Conservation (phyloP, 164 flowering plant genomes). For the Chloranthus sessilifolius region DNA sequence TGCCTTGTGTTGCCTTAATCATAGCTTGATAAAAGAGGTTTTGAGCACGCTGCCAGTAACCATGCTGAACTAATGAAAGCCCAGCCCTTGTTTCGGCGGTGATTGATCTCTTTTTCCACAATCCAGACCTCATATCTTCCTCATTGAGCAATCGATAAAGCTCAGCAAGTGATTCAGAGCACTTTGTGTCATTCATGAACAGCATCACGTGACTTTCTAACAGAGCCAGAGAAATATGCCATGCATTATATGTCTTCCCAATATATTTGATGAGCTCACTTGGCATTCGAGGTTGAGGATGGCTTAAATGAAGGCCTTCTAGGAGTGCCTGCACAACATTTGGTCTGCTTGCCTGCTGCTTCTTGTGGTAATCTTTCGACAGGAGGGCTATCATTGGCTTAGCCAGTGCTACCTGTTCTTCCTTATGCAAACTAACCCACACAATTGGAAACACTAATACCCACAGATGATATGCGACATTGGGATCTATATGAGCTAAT, state of each 20-base stretch:
- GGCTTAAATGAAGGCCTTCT: slow-evolving; percentile 98
- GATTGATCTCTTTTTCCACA: slow-evolving; percentile 88
- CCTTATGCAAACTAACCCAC: slow-evolving; percentile 90
- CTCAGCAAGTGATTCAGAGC: slow-evolving; percentile 95
- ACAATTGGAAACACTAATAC: slow-evolving; percentile 99
- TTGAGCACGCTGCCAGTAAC: slow-evolving; percentile 97
- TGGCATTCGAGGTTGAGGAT: slow-evolving; percentile 98
- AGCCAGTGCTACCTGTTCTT: slow-evolving; percentile 85
- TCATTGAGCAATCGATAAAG: slow-evolving; percentile 95
- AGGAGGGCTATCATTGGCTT: slow-evolving; percentile 92
- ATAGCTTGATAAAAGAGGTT: slow-evolving; percentile 93
- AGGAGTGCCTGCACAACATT: slow-evolving; percentile 99
- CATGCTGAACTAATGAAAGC: slow-evolving; percentile 96
- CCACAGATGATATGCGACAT: slow-evolving; percentile 98
- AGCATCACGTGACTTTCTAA: slow-evolving; percentile 96
- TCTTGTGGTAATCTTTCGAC: slow-evolving; percentile 93
- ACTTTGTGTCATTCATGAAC: slow-evolving; percentile 83
- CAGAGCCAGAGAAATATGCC: slow-evolving; percentile 88
- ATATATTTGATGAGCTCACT: slow-evolving; percentile 97
- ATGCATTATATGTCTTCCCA: slow-evolving; percentile 98
- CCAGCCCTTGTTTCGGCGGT: slow-evolving; percentile 96
- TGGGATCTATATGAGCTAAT: slow-evolving; percentile 91
- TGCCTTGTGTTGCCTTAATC: slow-evolving; percentile 99
- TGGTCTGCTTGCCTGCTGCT: slow-evolving; percentile 82
- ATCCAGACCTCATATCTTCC: slow-evolving; percentile 98